Conservation (phyloP, 2,329 filamentous ascomycete species). For the Plenodomus lindquistii region DNA sequence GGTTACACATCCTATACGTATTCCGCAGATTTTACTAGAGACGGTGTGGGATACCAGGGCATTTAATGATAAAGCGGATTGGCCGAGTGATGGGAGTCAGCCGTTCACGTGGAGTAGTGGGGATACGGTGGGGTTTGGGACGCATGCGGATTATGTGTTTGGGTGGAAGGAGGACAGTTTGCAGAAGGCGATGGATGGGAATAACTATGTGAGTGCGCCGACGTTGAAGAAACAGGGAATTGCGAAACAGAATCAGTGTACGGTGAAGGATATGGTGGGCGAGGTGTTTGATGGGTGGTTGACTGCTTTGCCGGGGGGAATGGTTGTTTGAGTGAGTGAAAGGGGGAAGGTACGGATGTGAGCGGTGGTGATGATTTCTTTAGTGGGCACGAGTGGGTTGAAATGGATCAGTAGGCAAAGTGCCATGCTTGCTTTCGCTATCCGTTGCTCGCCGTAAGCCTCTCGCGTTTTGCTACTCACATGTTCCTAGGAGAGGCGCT, state of each 20-base stretch:
- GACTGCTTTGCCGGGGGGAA: constrained; percentile 19
- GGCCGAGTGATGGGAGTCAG: constrained; percentile 36
- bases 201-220: constrained; percentile 34
- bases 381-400: too few relatives aligned
- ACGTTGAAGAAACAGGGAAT: constrained; percentile 40
- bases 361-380: neutral
- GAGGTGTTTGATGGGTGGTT: constrained; percentile 37
- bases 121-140: constrained; percentile 31
- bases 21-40: constrained; percentile 39
- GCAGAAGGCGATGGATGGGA: constrained; percentile 34
- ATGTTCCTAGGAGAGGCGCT: too few relatives aligned
- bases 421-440: too few relatives aligned
- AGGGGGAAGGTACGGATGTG: neutral
- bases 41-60: constrained; percentile 38
- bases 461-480: too few relatives aligned
- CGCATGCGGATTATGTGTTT: constrained; percentile 40
- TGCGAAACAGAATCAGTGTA: constrained; percentile 40
- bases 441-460: too few relatives aligned
- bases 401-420: too few relatives aligned
- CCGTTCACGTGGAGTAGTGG: constrained; percentile 39
- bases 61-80: constrained; percentile 40
- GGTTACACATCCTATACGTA: constrained; percentile 28
- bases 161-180: constrained; percentile 38
- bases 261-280: constrained; percentile 34
- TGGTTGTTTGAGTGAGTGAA: neutral